Evolutionary conservation across 129 eudicot genomes (phyloP), one percentile per base, ranked within the genome.

Genomic region (Daucus carota): DNA sequence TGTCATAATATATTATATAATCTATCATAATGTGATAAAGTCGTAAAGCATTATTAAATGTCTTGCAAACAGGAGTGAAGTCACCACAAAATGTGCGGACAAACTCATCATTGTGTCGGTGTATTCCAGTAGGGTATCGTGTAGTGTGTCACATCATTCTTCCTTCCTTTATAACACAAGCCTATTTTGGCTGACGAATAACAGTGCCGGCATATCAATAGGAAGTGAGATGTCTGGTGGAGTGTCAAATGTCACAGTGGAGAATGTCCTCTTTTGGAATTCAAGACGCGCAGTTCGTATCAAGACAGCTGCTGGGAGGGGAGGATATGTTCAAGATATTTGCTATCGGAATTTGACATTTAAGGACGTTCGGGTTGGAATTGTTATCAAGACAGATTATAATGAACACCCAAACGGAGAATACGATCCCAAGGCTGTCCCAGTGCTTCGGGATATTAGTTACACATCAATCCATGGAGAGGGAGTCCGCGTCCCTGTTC

Each of bases 241-340:
- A 18, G 93, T 94, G 73, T 89, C 97, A 74, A 94, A 94, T 26
- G 79, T 94, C 72, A 89, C 88, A 0, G 82, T 94, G 17, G 97
- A 91, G 69, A 94, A 94, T 67, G 72, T 91, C 54, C 83, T 81
- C 8, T 68, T 94, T 11, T 91, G 96, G 96, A 83, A 82, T 74
- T 94, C 99, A 48, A 86, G 97, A 67, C 92, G 97, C 8, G 99
- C 96, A 20, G 83, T 94, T 24, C 86, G 99, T 32, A 94, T 94
- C 81, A 94, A 94, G 79, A 94, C 99, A 32, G 97, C 97, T 26
- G 87, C 92, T 2, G 99, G 99, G 4, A 81, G 99, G 81, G 99
- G 99, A n/a, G 97, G 94, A 12, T 91, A 89, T 75, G 90, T 91
- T 41, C 81, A 89, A 71, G 72, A 91, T 36, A 93, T 91, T 28